These are phyloP conservation scores for Fusarium longipes DNA, from an alignment of 2,329 filamentous ascomycete genomes.

Conservation along the genomic window DNA sequence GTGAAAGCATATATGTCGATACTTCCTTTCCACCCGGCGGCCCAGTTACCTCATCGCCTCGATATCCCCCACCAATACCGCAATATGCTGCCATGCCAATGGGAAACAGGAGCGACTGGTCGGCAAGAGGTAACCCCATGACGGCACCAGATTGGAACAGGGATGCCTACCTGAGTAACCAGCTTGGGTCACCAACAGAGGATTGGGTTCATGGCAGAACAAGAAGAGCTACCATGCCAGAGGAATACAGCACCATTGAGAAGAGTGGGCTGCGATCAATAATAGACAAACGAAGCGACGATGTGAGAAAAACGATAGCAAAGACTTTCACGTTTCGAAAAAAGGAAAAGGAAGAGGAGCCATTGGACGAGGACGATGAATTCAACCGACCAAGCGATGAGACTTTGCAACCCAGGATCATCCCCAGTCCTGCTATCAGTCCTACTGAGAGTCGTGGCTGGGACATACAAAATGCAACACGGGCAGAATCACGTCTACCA, in stretches of 20 bases:
- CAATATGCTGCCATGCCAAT: slow-evolving; percentile 7
- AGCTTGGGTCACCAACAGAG: slow-evolving; percentile 39
- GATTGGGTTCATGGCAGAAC: slow-evolving; percentile 59
- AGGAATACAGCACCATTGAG: slow-evolving; percentile 66
- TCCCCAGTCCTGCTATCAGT: slow-evolving; percentile 5
- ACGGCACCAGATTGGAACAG: slow-evolving; percentile 37
- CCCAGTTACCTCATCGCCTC: slow-evolving; percentile 57
- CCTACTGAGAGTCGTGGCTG: slow-evolving; percentile 26
- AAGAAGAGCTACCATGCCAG: slow-evolving; percentile 56
- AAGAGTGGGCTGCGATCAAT: slow-evolving; percentile 64
- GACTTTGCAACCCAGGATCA: slow-evolving; percentile 34
- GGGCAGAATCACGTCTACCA: slow-evolving; percentile 22
- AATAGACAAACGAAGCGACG: slow-evolving; percentile 67
- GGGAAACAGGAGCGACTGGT: slow-evolving; percentile 15
- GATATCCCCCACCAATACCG: slow-evolving; percentile 51
- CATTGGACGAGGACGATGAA: slow-evolving; percentile 24
- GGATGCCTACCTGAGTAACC: slow-evolving; percentile 47
- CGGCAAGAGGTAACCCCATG: slow-evolving; percentile 10
- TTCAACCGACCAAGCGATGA: slow-evolving; percentile 39
- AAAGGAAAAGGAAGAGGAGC: slow-evolving; percentile 57
- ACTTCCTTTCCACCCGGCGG: slow-evolving; percentile 50
- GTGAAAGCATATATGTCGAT: slow-evolving; percentile 55
- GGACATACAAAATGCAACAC: slow-evolving; percentile 18
- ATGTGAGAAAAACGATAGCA: slow-evolving; percentile 63
- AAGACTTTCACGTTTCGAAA: slow-evolving; percentile 64